Conservation (phyloP, 2,329 filamentous ascomycete genomes). For the Ophiostoma ulmi region DNA sequence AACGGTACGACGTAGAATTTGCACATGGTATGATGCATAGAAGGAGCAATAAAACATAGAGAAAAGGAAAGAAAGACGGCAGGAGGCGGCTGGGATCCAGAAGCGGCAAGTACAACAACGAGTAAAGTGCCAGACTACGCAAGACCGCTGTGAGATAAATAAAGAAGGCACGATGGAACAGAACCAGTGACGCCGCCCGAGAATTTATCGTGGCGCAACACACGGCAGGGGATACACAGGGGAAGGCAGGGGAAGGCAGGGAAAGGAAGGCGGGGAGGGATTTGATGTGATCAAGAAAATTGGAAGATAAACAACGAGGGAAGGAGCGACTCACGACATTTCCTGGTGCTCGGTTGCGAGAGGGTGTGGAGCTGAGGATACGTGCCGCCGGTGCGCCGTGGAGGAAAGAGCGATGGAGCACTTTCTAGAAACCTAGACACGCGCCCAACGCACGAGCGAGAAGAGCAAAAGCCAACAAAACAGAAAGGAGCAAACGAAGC, state of each 20-base stretch:
- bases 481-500: neutral
- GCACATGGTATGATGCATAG: neutral
- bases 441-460: neutral
- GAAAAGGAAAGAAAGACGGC: neutral
- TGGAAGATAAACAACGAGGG: slow-evolving; percentile 9
- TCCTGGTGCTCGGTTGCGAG: neutral
- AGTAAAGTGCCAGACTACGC: neutral
- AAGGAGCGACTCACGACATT: slow-evolving; percentile 10
- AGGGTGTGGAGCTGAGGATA: slow-evolving; percentile 12
- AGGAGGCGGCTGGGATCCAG: neutral
- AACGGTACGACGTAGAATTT: neutral
- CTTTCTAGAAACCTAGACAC: neutral
- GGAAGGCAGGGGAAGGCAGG: no score
- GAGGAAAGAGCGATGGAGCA: slow-evolving; percentile 11
- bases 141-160: neutral
- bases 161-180: slow-evolving; percentile 21
- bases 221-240: slow-evolving; percentile 1
- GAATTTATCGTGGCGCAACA: slow-evolving; percentile 22
- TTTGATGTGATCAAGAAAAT: neutral
- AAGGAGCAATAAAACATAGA: neutral
- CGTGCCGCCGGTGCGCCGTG: slow-evolving; percentile 9
- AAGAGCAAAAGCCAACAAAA: neutral
- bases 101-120: neutral
- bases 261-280: neutral
- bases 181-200: slow-evolving; percentile 10